phyloP scores from a whole-genome alignment of 306 rosid species.

The Pachyrhizus erosus region DNA sequence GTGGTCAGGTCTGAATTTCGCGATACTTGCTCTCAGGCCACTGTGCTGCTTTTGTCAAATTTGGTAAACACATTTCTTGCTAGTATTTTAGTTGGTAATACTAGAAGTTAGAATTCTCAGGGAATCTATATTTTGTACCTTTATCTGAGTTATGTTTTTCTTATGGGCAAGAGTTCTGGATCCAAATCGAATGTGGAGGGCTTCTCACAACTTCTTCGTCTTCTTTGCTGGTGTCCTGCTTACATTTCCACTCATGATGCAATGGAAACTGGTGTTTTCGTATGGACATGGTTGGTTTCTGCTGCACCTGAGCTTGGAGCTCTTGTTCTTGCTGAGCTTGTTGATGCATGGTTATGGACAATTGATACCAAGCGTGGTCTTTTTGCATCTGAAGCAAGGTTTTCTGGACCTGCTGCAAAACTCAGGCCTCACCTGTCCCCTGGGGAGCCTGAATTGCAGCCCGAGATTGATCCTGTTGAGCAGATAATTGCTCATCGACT shows the following conservation, averaged over 20 bases:
- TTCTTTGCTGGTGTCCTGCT: conserved; percentile 99
- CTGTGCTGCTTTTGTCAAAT: conserved; percentile 91
- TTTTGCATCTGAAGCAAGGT: conserved; percentile 80
- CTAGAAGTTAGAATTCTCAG: conserved; percentile 25
- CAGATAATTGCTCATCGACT: conserved; percentile 94
- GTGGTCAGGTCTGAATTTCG: conserved; percentile 89
- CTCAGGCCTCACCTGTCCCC: conserved; percentile 89
- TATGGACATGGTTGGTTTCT: conserved; percentile 99
- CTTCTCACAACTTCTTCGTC: conserved; percentile 98
- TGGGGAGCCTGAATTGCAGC: conserved; percentile 87
- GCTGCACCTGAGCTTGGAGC: conserved; percentile 97
- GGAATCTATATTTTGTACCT: conserved; percentile 33
- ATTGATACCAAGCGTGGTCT: conserved; percentile 94
- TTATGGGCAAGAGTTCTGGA: conserved; percentile 77
- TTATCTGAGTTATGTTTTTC: conserved; percentile 47
- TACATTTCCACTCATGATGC: conserved; percentile 89
- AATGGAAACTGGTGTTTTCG: conserved; percentile 96
- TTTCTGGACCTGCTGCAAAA: conserved; percentile 91
- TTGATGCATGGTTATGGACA: conserved; percentile 99
- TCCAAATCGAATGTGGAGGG: conserved; percentile 87
- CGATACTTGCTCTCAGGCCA: conserved; percentile 97
- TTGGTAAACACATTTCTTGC: conserved; percentile 63
- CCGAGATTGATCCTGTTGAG: conserved; percentile 77
- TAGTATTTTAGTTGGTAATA: conserved; percentile 22
- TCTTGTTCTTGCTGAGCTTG: conserved; percentile 96